Base-by-base conservation (phyloP, 2,329 filamentous ascomycete genomes). In the Diplodia sapinea region DNA sequence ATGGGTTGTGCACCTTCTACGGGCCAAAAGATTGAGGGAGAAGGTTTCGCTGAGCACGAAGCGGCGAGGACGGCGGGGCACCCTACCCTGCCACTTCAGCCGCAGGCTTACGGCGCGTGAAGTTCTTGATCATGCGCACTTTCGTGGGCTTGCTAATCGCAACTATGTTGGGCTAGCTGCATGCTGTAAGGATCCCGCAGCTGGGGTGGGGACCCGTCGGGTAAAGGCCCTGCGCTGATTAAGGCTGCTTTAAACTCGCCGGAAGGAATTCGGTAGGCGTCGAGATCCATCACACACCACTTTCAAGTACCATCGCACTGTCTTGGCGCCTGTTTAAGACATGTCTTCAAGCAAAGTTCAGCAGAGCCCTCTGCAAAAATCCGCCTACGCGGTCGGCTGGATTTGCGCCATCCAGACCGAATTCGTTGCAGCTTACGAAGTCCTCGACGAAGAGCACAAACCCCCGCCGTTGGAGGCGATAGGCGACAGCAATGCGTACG, bases 381-480 rank as follows among this genome's bases (percentile, higher is more conserved):
- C 43, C 15, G 43, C 43, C 43, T 83, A 82, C 66, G 80, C 74
- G 0, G 75, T 83, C 9, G 81, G 80, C 23, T 82, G 80, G 80
- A 81, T 84, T 8, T 83, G 79, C 66, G 80, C 81, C 13, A 66
- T 82, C 4, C 23, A 8, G 1, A 73, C 70, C 0, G 81, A 83
- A 64, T 76, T 73, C 59, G 73, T 78, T 56, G 80, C 81, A 3
- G 81, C 81, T 4, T 70, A 71, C 36, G 71, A 62, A 0, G 77
- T 82, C 33, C 77, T 83, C 2, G 81, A 83, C 65, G 76, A 82
- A 68, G 69, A 73, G 40, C 76, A 82, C 63, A 74, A 73, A 0
- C 4, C 26, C 0, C 75, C 72, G 0, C 43, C 33, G 49, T 75
- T 70, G 2, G 77, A 4, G 6, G 20, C 3, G 13, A 29, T 0